Evolutionary conservation across 2,329 filamentous ascomycete genomes (phyloP).

Genomic region (Neurospora sp.): DNA sequence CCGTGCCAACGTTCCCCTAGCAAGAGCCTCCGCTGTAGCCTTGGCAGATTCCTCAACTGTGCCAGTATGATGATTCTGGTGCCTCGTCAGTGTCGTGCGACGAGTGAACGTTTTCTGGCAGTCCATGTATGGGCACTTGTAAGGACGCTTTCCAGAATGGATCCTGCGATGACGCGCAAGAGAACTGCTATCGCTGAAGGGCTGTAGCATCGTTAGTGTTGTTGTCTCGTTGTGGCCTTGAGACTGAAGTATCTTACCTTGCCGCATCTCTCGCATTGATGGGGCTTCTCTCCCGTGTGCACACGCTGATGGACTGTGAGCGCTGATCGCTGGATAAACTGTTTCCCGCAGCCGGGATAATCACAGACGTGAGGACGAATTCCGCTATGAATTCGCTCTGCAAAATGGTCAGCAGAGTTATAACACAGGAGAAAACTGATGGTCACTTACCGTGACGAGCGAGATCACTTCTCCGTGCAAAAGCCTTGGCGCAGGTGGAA

Average conservation of each 20-base stretch:
- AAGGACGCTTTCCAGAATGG: slow-evolving; percentile 89
- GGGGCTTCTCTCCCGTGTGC: slow-evolving; percentile 95
- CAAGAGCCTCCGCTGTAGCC: slow-evolving; percentile 77
- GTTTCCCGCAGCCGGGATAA: slow-evolving; percentile 78
- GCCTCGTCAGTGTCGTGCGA: slow-evolving; percentile 85
- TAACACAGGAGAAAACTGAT: slow-evolving; percentile 1
- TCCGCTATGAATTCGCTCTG: slow-evolving; percentile 92
- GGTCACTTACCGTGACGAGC: slow-evolving; percentile 73
- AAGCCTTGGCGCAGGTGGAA: slow-evolving; percentile 80
- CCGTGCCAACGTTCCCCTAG: slow-evolving; percentile 31
- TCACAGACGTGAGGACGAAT: slow-evolving; percentile 88
- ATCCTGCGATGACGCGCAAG: slow-evolving; percentile 88
- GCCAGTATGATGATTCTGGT: slow-evolving; percentile 92
- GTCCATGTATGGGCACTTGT: slow-evolving; percentile 94
- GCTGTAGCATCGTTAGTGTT: slow-evolving; percentile 39
- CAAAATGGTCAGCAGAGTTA: slow-evolving; percentile 18
- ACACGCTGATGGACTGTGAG: slow-evolving; percentile 91
- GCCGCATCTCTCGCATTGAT: slow-evolving; percentile 92
- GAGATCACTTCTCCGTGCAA: slow-evolving; percentile 87
- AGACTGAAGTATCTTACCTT: slow-evolving; percentile 54
- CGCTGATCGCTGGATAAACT: slow-evolving; percentile 94
- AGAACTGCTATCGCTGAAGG: slow-evolving; percentile 93
- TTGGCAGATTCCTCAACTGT: slow-evolving; percentile 89
- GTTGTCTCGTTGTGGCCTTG: background rate
- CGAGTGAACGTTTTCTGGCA: slow-evolving; percentile 98